Percentiles rank a stretch among this genome's conserved stretches.
Conservation (phyloP, 495 filamentous ascomycete genomes). For the Penicillium ochrochloron region DNA sequence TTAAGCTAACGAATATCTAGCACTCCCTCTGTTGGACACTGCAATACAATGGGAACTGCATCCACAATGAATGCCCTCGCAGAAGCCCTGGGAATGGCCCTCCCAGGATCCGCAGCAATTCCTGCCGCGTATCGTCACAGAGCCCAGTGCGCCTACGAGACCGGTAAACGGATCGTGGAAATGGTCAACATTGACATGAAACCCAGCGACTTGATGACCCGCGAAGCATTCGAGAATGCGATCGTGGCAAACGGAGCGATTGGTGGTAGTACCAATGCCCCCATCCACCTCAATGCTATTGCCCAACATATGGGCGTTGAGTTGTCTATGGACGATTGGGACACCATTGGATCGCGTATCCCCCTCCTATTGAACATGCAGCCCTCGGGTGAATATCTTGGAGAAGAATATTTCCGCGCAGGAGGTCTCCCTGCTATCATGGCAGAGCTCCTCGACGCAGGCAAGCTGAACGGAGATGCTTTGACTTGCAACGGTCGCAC, state of each 20-base stretch:
- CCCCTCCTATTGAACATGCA: constrained; percentile 60
- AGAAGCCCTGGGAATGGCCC: constrained; percentile 60
- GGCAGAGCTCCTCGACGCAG: constrained; percentile 55
- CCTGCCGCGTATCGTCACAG: constrained; percentile 58
- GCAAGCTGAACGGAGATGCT: constrained; percentile 43
- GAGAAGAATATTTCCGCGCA: constrained; percentile 58
- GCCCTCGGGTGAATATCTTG: constrained; percentile 55
- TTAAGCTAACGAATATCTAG: constrained; percentile 19
- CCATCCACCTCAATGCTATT: constrained; percentile 60
- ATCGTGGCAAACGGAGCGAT: constrained; percentile 59
- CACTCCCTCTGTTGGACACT: constrained; percentile 57
- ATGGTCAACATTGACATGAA: constrained; percentile 59
- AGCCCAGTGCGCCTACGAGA: constrained; percentile 58
- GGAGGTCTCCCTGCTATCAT: constrained; percentile 60
- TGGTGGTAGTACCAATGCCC: constrained; percentile 61
- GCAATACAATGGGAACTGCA: constrained; percentile 63
- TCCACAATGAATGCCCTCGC: constrained; percentile 62
- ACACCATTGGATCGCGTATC: constrained; percentile 51
- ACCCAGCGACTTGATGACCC: constrained; percentile 60
- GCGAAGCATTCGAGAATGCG: constrained; percentile 59
- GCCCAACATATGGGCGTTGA: constrained; percentile 58
- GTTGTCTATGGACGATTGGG: constrained; percentile 58
- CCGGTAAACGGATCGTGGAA: constrained; percentile 57
- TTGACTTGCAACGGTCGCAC: constrained; percentile 52
- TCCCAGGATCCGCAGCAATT: constrained; percentile 59